A percentile compares a stretch with the other conserved stretches of the same genome.
phyloP scores from a whole-genome alignment of 805 yeast genomes.

The Grigorovia jiainica region DNA sequence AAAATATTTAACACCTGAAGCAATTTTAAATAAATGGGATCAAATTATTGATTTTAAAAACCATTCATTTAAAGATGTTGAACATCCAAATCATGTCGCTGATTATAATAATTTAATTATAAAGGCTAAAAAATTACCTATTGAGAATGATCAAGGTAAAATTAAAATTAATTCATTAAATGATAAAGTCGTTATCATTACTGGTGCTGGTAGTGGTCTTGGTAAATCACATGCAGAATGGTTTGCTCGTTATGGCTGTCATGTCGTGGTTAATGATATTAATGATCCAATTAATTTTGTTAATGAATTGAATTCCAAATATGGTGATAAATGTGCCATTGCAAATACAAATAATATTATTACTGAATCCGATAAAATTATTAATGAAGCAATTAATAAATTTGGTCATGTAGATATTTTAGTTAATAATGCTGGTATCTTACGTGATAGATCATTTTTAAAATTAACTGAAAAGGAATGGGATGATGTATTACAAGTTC shows the following conservation, averaged over 20 bases:
- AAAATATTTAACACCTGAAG: slow-evolving; percentile 70
- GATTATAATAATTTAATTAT: slow-evolving; percentile 58
- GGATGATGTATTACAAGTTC: slow-evolving; percentile 73
- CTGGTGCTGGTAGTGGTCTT: slow-evolving; percentile 93
- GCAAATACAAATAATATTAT: slow-evolving; percentile 79
- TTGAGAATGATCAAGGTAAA: slow-evolving; percentile 46
- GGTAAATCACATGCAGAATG: slow-evolving; percentile 83
- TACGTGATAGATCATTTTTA: slow-evolving; percentile 78
- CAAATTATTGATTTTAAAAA: slow-evolving; percentile 56
- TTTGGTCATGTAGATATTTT: slow-evolving; percentile 82
- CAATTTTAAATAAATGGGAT: slow-evolving; percentile 58
- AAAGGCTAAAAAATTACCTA: slow-evolving; percentile 40
- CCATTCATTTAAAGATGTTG: slow-evolving; percentile 42
- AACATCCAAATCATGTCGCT: slow-evolving; percentile 63
- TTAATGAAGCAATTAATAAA: slow-evolving; percentile 62
- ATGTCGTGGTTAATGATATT: slow-evolving; percentile 88
- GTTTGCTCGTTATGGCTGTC: slow-evolving; percentile 88
- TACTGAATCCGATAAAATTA: slow-evolving; percentile 60
- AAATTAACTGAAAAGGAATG: slow-evolving; percentile 82
- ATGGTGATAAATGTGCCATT: slow-evolving; percentile 70
- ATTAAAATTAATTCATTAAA: slow-evolving; percentile 48
- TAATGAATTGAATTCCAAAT: slow-evolving; percentile 51
- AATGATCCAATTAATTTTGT: slow-evolving; percentile 66
- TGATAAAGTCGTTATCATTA: slow-evolving; percentile 79
- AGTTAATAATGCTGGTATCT: slow-evolving; percentile 89